phyloP scores from a whole-genome alignment of 768 basidiomycete species.

The Suillus subalutaceus region DNA sequence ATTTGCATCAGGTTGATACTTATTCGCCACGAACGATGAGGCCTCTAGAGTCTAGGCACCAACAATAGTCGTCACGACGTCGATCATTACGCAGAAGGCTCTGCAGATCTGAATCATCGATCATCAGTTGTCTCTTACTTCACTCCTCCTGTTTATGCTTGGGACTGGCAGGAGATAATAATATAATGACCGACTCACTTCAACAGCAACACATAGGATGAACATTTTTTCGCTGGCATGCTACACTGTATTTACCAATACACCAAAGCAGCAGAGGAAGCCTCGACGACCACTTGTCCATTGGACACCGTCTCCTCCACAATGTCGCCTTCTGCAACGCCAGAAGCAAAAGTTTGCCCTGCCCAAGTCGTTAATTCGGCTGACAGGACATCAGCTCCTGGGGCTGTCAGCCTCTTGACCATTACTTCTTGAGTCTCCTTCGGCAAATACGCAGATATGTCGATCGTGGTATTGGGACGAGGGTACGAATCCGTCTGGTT shows the following conservation, averaged over 20 bases:
- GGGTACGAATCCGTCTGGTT: conserved; percentile 46
- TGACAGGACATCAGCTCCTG: conserved; percentile 49
- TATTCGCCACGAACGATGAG: background rate
- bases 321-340: conserved; percentile 40
- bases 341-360: conserved; percentile 47
- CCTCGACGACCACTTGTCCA: conserved; percentile 37
- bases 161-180: background rate
- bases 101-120: background rate
- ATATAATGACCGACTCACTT: background rate
- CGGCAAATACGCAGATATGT: conserved; percentile 46
- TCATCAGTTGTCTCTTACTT: background rate
- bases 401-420: conserved; percentile 46
- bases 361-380: conserved; percentile 53
- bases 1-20: background rate
- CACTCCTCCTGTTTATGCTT: background rate
- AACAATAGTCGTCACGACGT: background rate
- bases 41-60: background rate
- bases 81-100: background rate
- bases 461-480: conserved; percentile 48
- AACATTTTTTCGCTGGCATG: too few species aligned
- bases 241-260: conserved; percentile 24
- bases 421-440: conserved; percentile 31
- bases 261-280: conserved; percentile 42
- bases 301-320: conserved; percentile 42
- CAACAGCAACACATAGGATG: background rate